phyloP scores from a whole-genome alignment of 768 basidiomycete species.

The Suillus variegatus region DNA sequence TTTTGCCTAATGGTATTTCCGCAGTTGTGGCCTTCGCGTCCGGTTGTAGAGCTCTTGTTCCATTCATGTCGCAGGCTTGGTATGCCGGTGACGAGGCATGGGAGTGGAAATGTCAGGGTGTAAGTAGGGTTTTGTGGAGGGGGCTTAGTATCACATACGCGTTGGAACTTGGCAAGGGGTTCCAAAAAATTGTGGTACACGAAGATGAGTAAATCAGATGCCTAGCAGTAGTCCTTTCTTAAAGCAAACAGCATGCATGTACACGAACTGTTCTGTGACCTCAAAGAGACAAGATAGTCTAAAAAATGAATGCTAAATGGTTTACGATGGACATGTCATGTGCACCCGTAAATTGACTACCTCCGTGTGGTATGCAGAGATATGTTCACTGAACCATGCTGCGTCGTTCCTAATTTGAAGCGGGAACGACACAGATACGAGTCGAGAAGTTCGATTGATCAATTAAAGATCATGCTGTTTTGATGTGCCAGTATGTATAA shows the following conservation, averaged over 20 bases:
- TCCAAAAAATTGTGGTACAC: conserved; percentile 26
- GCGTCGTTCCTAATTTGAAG: too few species aligned
- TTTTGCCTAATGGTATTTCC: conserved; percentile 43
- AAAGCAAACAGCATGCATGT: background rate
- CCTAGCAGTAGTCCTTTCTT: background rate
- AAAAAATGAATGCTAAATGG: too few species aligned
- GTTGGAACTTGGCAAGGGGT: conserved; percentile 20
- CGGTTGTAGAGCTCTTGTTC: conserved; percentile 40
- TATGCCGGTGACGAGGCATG: conserved; percentile 46
- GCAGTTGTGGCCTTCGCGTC: conserved; percentile 42
- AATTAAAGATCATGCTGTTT: too few species aligned
- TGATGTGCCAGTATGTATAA: too few species aligned
- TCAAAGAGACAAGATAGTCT: background rate
- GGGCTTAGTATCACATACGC: conserved; percentile 30
- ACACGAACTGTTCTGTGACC: background rate
- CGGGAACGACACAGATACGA: too few species aligned
- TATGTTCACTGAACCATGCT: too few species aligned
- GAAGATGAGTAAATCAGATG: background rate
- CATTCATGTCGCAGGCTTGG: conserved; percentile 56
- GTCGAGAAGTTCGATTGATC: too few species aligned
- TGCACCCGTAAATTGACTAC: too few species aligned
- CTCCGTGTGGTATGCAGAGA: too few species aligned
- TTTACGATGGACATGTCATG: background rate
- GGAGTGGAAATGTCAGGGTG: conserved; percentile 52
- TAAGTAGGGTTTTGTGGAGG: conserved; percentile 37